Evolutionary conservation across 805 yeast genomes (phyloP), one percentile per base, ranked within the genome.

Genomic region (Lachancea meyersii): DNA sequence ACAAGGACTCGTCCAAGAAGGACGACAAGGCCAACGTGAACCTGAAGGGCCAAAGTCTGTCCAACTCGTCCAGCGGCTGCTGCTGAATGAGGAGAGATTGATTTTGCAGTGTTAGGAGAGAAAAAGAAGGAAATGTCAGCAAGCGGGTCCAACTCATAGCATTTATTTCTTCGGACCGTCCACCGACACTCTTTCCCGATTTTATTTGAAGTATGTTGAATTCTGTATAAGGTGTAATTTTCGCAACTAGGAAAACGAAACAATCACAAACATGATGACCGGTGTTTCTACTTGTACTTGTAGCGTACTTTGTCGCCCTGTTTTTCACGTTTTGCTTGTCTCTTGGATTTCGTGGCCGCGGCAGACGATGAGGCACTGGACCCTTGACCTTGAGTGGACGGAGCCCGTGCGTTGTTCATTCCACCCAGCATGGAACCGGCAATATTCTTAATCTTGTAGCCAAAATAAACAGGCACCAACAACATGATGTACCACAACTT

Each of bases 21-120:
- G 58, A 55, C 53, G 75, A 72, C 50, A 82, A 80, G 64, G 75
- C 80, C 36, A 74, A 76, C 55, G 86, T 85, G 49, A 83, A 82
- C 64, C 71, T 84, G 63, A 75, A 79, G 58, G 91, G 91, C 49
- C 85, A 82, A 50, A 65, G 80, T 42, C 72, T 77, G 50, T 66
- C 68, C 13, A 61, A 64, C 45, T 49, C 63, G 37, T 69, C 67
- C 45, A 57, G 65, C 45, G 72, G 76, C 40, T 76, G 80, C 60
- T 76, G 80, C 65, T 74, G 64, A 28, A 31, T 6, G 27, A 14
- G 18, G 14, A 13, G 11, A 27, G 16, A 13, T 20, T 13, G 10
- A 6, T 31, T 32, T 32, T 32, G 35, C 35, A 13, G 35, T 6
- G 16, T 34, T n/a, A 14, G n/a, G 37, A 34, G 28, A 34, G 37